These are phyloP conservation scores for Dovyalis caffra DNA, from an alignment of 345 rosid species.

Conservation along the genomic window DNA sequence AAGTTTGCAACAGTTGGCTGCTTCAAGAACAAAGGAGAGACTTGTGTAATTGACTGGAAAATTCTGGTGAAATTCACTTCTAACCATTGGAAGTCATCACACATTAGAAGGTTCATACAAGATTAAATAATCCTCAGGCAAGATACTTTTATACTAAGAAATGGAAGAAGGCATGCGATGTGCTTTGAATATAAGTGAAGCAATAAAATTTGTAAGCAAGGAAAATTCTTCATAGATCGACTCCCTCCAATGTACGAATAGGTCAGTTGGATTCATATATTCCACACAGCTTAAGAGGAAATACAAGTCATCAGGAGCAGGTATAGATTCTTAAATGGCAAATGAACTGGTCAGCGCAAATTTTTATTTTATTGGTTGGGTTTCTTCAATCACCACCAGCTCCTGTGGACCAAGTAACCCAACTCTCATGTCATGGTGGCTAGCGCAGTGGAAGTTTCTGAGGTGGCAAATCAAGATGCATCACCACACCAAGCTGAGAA, in stretches of 20 bases:
- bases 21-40: not conserved
- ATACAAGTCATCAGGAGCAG: not conserved
- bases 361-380: too few relatives aligned
- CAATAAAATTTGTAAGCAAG: not conserved
- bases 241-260: not conserved
- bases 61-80: not conserved
- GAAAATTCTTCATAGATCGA: not conserved
- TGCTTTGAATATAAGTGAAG: not conserved
- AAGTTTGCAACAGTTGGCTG: not conserved
- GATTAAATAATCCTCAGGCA: not conserved
- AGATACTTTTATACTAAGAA: not conserved
- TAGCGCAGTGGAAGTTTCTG: not conserved
- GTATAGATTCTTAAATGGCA: too few relatives aligned
- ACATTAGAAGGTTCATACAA: not conserved
- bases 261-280: not conserved
- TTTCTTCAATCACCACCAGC: too few relatives aligned
- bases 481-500: not conserved
- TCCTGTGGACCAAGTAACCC: too few relatives aligned
- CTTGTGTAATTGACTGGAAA: not conserved
- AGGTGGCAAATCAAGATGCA: not conserved
- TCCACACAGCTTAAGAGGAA: not conserved
- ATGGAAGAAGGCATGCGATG: not conserved
- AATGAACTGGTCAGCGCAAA: too few relatives aligned
- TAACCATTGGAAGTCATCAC: not conserved
- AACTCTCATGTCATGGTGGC: not conserved